Evolutionary conservation across 352 stramenopile species (phyloP).

Genomic region (Globisporangium apiculatum): DNA sequence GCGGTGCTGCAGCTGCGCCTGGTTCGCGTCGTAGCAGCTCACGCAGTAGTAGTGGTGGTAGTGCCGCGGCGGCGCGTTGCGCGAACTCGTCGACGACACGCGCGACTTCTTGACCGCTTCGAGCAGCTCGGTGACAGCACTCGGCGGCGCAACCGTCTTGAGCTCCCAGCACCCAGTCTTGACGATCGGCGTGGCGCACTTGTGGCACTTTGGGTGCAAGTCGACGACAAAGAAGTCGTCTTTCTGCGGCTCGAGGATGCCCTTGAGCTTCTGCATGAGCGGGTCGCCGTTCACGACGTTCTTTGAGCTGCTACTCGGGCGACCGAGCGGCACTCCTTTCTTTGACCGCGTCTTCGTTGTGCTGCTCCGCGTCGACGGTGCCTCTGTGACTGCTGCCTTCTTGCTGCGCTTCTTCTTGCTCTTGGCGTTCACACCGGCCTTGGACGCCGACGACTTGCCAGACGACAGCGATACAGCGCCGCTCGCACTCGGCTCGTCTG

Average conservation of each 20-base stretch:
- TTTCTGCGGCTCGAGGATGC: constrained; percentile 98
- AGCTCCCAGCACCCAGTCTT: constrained; percentile 82
- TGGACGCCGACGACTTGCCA: constrained; percentile 15
- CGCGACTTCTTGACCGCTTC: constrained; percentile 71
- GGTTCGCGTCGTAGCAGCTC: constrained; percentile 64
- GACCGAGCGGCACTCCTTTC: constrained; percentile 36
- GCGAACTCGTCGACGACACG: constrained; percentile 48
- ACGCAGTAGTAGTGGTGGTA: constrained; percentile 82
- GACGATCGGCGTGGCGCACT: constrained; percentile 78
- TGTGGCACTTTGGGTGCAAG: constrained; percentile 88
- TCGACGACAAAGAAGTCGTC: constrained; percentile 98
- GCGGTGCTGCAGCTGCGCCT: constrained; percentile 66
- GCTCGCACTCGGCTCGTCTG: neutral
- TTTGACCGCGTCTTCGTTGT: constrained; percentile 67
- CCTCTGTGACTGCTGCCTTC: constrained; percentile 40
- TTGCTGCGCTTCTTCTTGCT: constrained; percentile 81
- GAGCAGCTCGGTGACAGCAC: constrained; percentile 72
- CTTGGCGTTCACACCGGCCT: constrained; percentile 23
- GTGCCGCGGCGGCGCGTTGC: constrained; percentile 62
- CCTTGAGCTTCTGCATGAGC: constrained; percentile 97
- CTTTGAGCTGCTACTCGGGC: constrained; percentile 47
- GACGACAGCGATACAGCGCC: constrained; percentile 4
- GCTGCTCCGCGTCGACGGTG: constrained; percentile 45
- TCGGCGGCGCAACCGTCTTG: constrained; percentile 53
- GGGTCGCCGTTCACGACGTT: constrained; percentile 86